Evolutionary conservation across 805 yeast genomes (phyloP).

Genomic region (Yarrowia sp.): DNA sequence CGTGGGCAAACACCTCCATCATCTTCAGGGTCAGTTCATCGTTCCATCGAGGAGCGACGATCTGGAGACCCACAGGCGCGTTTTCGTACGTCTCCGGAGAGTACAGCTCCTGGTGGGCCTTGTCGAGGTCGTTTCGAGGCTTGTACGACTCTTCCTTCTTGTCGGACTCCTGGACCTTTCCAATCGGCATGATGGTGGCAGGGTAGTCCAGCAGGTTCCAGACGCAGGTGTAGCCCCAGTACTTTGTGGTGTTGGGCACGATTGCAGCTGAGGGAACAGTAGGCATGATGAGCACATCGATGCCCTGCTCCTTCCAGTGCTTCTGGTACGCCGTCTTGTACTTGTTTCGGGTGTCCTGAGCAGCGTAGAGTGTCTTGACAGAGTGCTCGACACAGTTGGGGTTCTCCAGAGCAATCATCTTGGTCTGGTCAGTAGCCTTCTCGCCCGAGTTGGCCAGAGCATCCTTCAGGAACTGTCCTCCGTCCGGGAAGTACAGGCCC

Average conservation of each 20-base stretch:
- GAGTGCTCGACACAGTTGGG: conserved; percentile 31
- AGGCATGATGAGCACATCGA: conserved; percentile 23
- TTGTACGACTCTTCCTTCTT: conserved; percentile 28
- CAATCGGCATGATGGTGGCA: conserved; percentile 31
- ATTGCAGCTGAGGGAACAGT: conserved; percentile 15
- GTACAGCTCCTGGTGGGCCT: conserved; percentile 40
- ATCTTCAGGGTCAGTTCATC: conserved; percentile 45
- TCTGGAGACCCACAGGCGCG: conserved; percentile 56
- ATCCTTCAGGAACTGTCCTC: conserved; percentile 43
- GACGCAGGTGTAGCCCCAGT: conserved; percentile 28
- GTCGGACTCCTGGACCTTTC: conserved; percentile 45
- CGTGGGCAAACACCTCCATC: conserved; percentile 6
- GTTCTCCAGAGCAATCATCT: conserved; percentile 44
- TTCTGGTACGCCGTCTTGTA: conserved; percentile 44
- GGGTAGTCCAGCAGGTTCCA: conserved; percentile 33
- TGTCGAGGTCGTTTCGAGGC: conserved; percentile 28
- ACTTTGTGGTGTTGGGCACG: conserved; percentile 4
- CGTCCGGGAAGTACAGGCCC: conserved; percentile 52
- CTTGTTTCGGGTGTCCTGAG: conserved; percentile 32
- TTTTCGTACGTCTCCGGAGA: conserved; percentile 49
- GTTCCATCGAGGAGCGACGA: conserved; percentile 53
- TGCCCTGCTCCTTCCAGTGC: conserved; percentile 42
- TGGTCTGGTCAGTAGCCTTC: conserved; percentile 31
- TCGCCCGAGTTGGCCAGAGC: conserved; percentile 31
- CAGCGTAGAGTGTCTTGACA: conserved; percentile 43